Conservation (phyloP, 164 flowering plant genomes). For the Magnolia changhungtana region DNA sequence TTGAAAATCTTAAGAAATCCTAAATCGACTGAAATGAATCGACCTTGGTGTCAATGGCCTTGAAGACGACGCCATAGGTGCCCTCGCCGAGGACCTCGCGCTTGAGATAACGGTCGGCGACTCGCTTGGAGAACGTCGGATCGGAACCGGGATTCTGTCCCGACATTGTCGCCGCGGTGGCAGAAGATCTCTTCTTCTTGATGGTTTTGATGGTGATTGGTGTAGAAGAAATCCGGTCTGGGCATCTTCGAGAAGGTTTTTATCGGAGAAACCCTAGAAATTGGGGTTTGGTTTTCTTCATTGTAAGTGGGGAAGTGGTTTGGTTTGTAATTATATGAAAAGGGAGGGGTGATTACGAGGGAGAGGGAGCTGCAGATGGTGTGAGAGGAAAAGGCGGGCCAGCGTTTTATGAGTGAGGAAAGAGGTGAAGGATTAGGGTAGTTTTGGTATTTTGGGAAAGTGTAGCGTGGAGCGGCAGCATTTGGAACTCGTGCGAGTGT, state of each 20-base stretch:
- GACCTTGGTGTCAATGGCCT: slow-evolving; percentile 89
- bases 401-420: neutral
- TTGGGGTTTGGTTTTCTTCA: neutral
- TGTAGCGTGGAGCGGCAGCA: too few species aligned
- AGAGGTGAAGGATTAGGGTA: too few species aligned
- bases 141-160: neutral
- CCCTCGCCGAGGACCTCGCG: slow-evolving; percentile 91
- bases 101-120: slow-evolving; percentile 83
- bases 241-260: neutral
- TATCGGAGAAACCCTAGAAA: slow-evolving; percentile 6
- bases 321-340: neutral
- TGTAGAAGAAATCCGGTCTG: neutral
- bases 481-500: too few species aligned
- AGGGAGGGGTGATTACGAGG: neutral
- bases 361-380: neutral
- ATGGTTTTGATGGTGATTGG: neutral
- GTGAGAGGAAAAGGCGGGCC: neutral
- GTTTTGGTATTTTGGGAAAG: too few species aligned
- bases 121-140: slow-evolving; percentile 31
- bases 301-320: neutral
- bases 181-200: slow-evolving; percentile 1
- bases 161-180: neutral
- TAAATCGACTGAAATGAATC: neutral
- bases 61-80: slow-evolving; percentile 92
- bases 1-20: neutral